Evolutionary conservation across 2,329 filamentous ascomycete species (phyloP).

Genomic region (Stromatinia cepivora): DNA sequence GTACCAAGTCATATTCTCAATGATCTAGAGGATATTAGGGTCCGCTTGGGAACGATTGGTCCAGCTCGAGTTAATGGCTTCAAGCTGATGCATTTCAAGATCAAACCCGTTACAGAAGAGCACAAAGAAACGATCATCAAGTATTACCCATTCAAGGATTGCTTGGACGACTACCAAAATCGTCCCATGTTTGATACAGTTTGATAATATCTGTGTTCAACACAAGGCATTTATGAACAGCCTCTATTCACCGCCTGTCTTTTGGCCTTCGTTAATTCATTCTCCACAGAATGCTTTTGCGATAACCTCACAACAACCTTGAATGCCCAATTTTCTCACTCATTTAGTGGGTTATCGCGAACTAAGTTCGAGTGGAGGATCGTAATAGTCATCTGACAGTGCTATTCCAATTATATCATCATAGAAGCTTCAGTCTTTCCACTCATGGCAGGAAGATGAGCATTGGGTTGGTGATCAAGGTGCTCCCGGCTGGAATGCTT

Average conservation of each 20-base stretch:
- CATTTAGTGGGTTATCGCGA: neutral
- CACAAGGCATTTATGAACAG: neutral
- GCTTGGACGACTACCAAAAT: neutral
- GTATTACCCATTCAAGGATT: constrained; percentile 17
- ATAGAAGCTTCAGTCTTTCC: neutral
- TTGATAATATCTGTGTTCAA: neutral
- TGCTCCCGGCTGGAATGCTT: neutral
- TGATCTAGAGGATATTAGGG: constrained; percentile 3
- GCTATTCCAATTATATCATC: neutral
- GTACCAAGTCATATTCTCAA: neutral
- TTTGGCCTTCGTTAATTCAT: neutral
- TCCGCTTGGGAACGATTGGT: neutral
- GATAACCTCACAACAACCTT: too few species aligned
- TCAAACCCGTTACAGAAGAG: neutral
- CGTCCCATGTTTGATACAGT: neutral
- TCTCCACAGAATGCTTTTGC: neutral
- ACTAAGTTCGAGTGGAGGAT: neutral
- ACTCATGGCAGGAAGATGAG: neutral
- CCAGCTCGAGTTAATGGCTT: constrained; percentile 17
- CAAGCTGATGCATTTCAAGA: constrained; percentile 1
- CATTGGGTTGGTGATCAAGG: neutral
- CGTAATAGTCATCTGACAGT: neutral
- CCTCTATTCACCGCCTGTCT: neutral
- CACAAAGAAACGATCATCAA: neutral
- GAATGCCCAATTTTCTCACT: neutral